Evolutionary conservation across 202 grass and related monocot species (phyloP), one percentile per base, ranked within the genome.

Genomic region (Elaeis oleifera): DNA sequence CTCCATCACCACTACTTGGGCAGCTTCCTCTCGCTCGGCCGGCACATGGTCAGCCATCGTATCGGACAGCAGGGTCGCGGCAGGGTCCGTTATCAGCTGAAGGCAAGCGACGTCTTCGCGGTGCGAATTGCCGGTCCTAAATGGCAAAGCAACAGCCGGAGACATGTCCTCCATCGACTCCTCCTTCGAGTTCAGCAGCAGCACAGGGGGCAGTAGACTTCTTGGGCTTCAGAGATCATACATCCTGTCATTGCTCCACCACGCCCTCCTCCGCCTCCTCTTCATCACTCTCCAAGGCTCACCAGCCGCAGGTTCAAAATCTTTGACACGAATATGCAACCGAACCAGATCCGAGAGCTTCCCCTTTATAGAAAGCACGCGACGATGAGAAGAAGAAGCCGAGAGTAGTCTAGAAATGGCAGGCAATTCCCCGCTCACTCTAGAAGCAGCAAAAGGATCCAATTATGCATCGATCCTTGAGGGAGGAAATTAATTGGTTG

Each of bases 151-250:
- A 50, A 69, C 19, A 7, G 64, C 56, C 28, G 64, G 39, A 54
- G 74, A 23, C 64, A 61, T 62, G 39, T 77, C 64, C 56, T 77
- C 74, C 74, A 77, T 77, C 59, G 29, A n/a, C 50, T 44, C 36
- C 36, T 44, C 36, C 36, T 5, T 44, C 8, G 36, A 44, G 36
- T 1, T 13, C 31, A 8, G 31, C 36, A 44, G 36, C 36, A 44
- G 9, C 36, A 44, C 36, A 44, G 13, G 8, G 29, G 28, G 23
- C 24, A 36, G 49, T 21, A 56, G 3, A 11, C 21, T 18, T 24
- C 50, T 53, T 36, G 22, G 15, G 20, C 16, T 50, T 65, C 62
- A 51, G 48, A 49, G 17, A 21, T 65, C 62, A 13, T 19, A 26
- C 62, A 65, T 65, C 63, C 13, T 62, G 26, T 51, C 22, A 26